Evolutionary conservation across 345 rosid species (phyloP).

Genomic region (Heritiera littoralis): DNA sequence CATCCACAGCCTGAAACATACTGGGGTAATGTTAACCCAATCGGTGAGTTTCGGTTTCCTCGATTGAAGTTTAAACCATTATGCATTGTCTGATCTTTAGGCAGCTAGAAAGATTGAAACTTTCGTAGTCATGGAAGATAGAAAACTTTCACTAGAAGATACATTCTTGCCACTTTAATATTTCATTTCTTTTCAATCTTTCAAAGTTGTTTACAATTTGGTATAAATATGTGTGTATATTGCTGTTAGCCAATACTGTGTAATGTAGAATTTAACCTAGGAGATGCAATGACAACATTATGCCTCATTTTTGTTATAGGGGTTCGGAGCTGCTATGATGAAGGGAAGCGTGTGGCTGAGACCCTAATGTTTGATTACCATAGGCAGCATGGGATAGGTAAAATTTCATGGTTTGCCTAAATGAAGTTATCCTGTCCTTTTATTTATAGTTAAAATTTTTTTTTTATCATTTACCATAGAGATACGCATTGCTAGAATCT

Average conservation of each 20-base stretch:
- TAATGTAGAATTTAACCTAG: neutral
- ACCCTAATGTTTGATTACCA: conserved; percentile 98
- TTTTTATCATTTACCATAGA: conserved; percentile 40
- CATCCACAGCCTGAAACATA: conserved; percentile 95
- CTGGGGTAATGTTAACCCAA: conserved; percentile 99
- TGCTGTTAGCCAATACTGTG: neutral
- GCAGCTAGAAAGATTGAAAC: neutral
- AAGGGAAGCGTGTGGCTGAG: conserved; percentile 99
- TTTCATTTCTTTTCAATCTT: conserved; percentile 1
- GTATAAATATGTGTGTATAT: neutral
- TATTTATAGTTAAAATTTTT: conserved; percentile 13
- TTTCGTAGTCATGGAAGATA: neutral
- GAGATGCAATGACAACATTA: conserved; percentile 3
- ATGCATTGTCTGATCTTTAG: neutral
- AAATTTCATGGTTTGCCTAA: conserved; percentile 13
- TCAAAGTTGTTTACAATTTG: neutral
- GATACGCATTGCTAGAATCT: conserved; percentile 97
- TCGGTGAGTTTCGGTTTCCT: conserved; percentile 52
- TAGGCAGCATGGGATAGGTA: conserved; percentile 94
- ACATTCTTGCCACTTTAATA: neutral
- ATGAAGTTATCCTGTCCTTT: neutral
- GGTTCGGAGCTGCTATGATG: conserved; percentile 94
- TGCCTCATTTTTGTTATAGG: conserved; percentile 40
- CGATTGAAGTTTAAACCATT: neutral
- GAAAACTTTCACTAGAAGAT: conserved; percentile 2